Evolutionary conservation across 495 filamentous ascomycete genomes (phyloP).

Genomic region (Aspergillus kassunensis): DNA sequence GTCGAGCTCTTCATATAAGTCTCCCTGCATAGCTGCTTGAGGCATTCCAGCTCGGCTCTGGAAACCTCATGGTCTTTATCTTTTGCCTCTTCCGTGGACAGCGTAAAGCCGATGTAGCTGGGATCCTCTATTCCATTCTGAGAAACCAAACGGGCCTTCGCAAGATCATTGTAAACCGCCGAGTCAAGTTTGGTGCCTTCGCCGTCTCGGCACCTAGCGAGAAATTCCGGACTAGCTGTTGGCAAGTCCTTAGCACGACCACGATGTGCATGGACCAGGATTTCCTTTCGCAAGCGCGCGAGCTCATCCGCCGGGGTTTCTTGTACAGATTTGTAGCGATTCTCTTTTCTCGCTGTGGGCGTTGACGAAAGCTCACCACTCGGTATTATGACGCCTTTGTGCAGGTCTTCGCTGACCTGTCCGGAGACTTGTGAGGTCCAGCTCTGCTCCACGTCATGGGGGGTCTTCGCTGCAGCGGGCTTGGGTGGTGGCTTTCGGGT

Average conservation of each 20-base stretch:
- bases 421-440: neutral
- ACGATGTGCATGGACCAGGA: conserved; percentile 13
- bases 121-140: neutral
- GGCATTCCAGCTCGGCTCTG: neutral
- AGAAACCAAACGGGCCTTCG: conserved; percentile 2
- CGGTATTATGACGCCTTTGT: neutral
- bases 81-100: neutral
- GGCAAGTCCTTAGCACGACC: conserved; percentile 2
- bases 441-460: neutral
- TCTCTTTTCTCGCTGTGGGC: neutral
- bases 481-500: neutral
- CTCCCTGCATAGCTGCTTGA: neutral
- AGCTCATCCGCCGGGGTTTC: conserved; percentile 8
- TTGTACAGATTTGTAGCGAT: no score
- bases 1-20: conserved; percentile 11
- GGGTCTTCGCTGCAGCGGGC: neutral
- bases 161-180: conserved; percentile 13
- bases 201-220: conserved; percentile 20
- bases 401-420: neutral
- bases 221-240: conserved; percentile 15
- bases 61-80: neutral
- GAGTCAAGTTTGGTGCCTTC: conserved; percentile 20
- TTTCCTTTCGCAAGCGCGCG: conserved; percentile 12
- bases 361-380: neutral
- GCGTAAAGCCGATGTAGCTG: neutral